Evolutionary conservation across 495 filamentous ascomycete genomes (phyloP).

Genomic region (Friedmanniomyces endolithicus): DNA sequence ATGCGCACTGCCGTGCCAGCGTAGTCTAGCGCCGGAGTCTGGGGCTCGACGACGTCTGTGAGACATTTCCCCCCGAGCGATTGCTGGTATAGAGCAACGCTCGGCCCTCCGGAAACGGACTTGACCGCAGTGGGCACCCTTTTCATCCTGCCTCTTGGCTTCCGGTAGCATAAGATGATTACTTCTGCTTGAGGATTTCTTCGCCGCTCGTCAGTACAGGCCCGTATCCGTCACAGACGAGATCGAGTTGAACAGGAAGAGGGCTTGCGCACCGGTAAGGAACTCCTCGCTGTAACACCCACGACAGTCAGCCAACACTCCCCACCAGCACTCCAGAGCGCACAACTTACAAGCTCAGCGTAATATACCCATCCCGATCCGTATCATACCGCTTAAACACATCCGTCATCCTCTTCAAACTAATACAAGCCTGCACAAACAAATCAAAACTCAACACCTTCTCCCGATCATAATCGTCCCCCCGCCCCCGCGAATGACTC

Average conservation of each 20-base stretch:
- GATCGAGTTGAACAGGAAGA: constrained; percentile 36
- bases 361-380: constrained; percentile 69
- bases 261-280: constrained; percentile 35
- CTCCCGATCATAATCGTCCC: constrained; percentile 29
- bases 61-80: no score
- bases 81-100: no score
- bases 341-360: constrained; percentile 32
- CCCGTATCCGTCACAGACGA: constrained; percentile 33
- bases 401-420: constrained; percentile 94
- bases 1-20: no score
- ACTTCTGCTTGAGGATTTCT: constrained; percentile 19
- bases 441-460: constrained; percentile 85
- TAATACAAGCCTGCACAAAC: constrained; percentile 95
- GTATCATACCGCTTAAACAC: constrained; percentile 99
- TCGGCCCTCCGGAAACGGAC: no score
- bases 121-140: neutral
- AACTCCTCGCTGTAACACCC: constrained; percentile 31
- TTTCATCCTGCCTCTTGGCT: neutral
- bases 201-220: constrained; percentile 26
- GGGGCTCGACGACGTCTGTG: no score
- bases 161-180: neutral
- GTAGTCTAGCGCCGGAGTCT: no score
- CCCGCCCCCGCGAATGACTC: constrained; percentile 20
- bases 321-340: neutral
- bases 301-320: neutral